Base-by-base conservation (phyloP, 2,329 filamentous ascomycete genomes). In the Tolypocladium cylindrosporum region DNA sequence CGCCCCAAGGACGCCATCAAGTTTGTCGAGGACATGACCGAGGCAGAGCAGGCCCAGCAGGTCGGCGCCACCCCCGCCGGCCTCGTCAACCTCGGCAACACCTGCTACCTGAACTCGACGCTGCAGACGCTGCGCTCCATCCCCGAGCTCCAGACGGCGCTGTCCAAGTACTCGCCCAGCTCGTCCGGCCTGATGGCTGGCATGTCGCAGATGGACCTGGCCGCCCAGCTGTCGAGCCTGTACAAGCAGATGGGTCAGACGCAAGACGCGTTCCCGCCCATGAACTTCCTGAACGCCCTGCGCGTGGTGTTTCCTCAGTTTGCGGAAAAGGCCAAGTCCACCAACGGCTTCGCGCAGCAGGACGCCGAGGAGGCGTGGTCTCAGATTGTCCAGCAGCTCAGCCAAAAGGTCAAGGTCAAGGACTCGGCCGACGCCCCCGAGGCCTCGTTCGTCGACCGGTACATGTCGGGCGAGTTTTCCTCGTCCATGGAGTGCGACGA, bases 341-440 rank as follows among this genome's bases (percentile, higher is more conserved):
- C 90, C 27, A 80, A 87, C 59, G 91, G 90, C 8, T 97, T 88
- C 69, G 92, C 94, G n/a, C 94, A 99, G 74, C 94, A 99, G 74
- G 94, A 99, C 76, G 94, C 94, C 1, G 94, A 99, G 73, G 94
- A 99, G 73, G 94, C 93, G 53, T 99, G 93, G 91, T 94, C 93
- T 24, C 93, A 97, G 70, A 95, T 99, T 61, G 77, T 99, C 7
- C 85, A 88, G 51, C 89, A 93, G 68, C 76, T 99, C 42, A 85
- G 88, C 61, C 83, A 89, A 67, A 93, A 90, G 69, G 76, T 97
- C 55, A 87, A 85, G 69, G 74, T 89, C 62, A 85, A 83, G 66
- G 80, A 82, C 10, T 69, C 69, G 0, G 72, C 76, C 24, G 74
- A 74, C 21, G 73, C 77, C 3, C 69, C 77, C 2, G 80, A 85